phyloP scores from a whole-genome alignment of 1,284 basidiomycete genomes.

The Singerocomus rubriflavus region DNA sequence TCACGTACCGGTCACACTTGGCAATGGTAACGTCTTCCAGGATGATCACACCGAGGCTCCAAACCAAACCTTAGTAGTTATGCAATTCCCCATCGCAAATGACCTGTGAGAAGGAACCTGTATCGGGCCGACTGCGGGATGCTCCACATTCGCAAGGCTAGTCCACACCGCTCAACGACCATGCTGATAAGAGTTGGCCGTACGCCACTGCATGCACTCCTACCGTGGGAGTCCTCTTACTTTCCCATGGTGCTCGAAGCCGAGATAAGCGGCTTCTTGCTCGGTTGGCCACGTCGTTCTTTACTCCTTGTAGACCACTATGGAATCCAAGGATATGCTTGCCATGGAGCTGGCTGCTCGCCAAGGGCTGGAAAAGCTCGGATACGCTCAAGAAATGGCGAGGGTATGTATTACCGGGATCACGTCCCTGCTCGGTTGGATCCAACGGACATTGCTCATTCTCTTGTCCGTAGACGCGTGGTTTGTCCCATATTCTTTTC shows the following conservation, averaged over 20 bases:
- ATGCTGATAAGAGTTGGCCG: not conserved
- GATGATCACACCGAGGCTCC: not conserved
- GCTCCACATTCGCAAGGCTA: not conserved
- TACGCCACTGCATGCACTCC: not conserved
- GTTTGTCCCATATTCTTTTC: conserved; percentile 45
- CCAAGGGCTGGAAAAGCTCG: conserved; percentile 42
- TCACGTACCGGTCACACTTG: not conserved
- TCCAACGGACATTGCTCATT: not conserved
- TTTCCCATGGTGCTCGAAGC: not conserved
- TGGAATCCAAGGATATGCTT: conserved; percentile 9
- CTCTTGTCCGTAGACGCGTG: conserved; percentile 39
- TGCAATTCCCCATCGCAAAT: not conserved
- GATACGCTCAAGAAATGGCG: conserved; percentile 49
- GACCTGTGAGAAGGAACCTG: not conserved
- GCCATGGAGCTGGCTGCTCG: conserved; percentile 27
- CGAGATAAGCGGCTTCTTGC: conserved; percentile 2
- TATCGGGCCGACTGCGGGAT: not conserved
- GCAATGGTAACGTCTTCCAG: not conserved
- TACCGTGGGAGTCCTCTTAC: not conserved
- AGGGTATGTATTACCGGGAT: conserved; percentile 33
- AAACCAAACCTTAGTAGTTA: not conserved
- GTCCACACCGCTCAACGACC: not conserved
- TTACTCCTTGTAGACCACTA: not conserved
- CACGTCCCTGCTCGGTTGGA: too few species aligned
- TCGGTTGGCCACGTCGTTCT: not conserved